A percentile compares a stretch with the other conserved stretches of the same genome.
phyloP scores from a whole-genome alignment of 371 early-diverging fungal species.

The Mortierella sp. region DNA sequence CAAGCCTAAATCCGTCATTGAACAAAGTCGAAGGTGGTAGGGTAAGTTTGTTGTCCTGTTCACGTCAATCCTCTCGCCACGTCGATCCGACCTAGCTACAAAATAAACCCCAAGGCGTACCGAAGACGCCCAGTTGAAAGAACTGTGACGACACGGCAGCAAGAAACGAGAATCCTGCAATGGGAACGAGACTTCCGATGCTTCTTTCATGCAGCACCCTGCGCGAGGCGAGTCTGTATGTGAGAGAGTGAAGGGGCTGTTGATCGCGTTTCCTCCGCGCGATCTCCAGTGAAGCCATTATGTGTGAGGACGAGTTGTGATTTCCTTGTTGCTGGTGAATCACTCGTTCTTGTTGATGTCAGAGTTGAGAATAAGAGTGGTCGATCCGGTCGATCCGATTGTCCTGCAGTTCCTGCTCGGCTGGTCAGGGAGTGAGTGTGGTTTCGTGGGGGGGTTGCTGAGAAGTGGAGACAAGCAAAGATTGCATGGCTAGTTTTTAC shows the following conservation, averaged over 20 bases:
- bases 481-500: not conserved
- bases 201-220: constrained; percentile 37
- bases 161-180: constrained; percentile 37
- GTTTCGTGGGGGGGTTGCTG: not conserved
- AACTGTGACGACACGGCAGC: constrained; percentile 39
- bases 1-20: constrained; percentile 21
- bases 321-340: not conserved
- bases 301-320: not conserved
- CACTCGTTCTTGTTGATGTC: not conserved
- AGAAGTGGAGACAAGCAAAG: not conserved
- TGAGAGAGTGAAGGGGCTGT: constrained; percentile 40
- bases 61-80: not conserved
- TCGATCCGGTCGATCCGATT: not conserved
- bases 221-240: constrained; percentile 47
- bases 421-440: not conserved
- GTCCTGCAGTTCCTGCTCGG: not conserved
- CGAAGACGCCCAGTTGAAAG: constrained; percentile 27
- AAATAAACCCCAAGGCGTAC: not conserved
- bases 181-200: constrained; percentile 24
- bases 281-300: constrained; percentile 31
- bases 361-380: not conserved
- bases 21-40: not conserved
- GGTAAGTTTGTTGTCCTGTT: not conserved
- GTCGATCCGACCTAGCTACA: too few species aligned
- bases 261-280: constrained; percentile 38